Conservation (phyloP, 2,329 filamentous ascomycete species). For the Lecanicillium sp. region DNA sequence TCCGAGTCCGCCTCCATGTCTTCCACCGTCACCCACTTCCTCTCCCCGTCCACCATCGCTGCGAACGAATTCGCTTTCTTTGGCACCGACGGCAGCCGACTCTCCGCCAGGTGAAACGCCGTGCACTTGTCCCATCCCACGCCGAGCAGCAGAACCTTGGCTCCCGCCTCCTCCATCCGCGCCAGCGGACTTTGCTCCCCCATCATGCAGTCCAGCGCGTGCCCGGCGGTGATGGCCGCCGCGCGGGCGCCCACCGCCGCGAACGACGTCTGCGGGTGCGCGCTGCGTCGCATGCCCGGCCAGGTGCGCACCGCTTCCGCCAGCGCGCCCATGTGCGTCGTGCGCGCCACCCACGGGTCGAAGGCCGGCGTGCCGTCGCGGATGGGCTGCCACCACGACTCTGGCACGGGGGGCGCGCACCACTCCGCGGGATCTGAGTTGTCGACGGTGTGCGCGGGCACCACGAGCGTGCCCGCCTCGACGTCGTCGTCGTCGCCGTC, state of each 20-base stretch:
- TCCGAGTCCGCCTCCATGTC: constrained; percentile 9
- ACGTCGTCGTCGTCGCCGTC: too few species aligned
- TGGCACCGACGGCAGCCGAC: constrained; percentile 3
- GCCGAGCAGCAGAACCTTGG: constrained; percentile 14
- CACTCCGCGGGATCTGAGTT: constrained; percentile 17
- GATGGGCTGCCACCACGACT: constrained; percentile 16
- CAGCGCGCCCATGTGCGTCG: constrained; percentile 15
- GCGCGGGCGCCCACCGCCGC: constrained; percentile 15
- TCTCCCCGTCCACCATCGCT: constrained; percentile 9
- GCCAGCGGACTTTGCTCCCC: constrained; percentile 7
- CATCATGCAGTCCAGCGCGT: constrained; percentile 8
- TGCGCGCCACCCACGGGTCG: constrained; percentile 8
- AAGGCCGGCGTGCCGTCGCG: constrained; percentile 15
- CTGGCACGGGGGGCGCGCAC: constrained; percentile 16
- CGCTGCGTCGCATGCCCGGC: constrained; percentile 16
- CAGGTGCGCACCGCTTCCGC: constrained; percentile 16
- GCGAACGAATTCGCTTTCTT: constrained; percentile 14
- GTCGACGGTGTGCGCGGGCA: constrained; percentile 16
- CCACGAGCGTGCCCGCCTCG: constrained; percentile 17
- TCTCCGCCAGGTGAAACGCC: constrained; percentile 16
- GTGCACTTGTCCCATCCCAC: constrained; percentile 16
- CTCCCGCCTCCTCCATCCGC: constrained; percentile 7
- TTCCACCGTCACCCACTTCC: constrained; percentile 15
- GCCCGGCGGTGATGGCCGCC: neutral
- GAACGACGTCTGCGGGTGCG: constrained; percentile 18